Evolutionary conservation across 1,139 yeast species (phyloP).

Genomic region (Geotrichum phurueaensis): DNA sequence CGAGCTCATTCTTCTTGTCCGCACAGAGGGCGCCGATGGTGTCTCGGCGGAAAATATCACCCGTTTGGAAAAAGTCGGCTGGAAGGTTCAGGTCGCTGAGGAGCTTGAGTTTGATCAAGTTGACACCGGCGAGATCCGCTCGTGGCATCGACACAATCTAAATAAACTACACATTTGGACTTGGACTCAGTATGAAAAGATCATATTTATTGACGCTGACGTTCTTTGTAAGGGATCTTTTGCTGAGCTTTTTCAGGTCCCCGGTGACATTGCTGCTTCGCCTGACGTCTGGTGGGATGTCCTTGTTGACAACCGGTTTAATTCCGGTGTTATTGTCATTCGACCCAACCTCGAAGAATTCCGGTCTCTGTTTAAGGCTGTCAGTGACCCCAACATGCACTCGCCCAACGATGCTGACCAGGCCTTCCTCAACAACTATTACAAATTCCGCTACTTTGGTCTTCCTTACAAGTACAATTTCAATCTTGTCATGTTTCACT

Average conservation of each 20-base stretch:
- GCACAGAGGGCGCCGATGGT: slow-evolving; percentile 26
- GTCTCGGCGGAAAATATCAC: slow-evolving; percentile 25
- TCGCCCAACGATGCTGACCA: slow-evolving; percentile 28
- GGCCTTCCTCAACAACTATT: slow-evolving; percentile 25
- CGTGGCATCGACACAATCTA: slow-evolving; percentile 26
- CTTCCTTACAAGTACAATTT: slow-evolving; percentile 27
- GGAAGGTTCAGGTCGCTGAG: slow-evolving; percentile 23
- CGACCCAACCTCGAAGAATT: slow-evolving; percentile 27
- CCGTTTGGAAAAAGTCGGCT: slow-evolving; percentile 24
- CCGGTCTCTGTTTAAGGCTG: slow-evolving; percentile 22
- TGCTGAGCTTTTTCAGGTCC: slow-evolving; percentile 23
- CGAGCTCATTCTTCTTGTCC: slow-evolving; percentile 25
- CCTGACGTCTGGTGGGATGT: slow-evolving; percentile 28
- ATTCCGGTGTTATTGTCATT: slow-evolving; percentile 26
- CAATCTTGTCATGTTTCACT: slow-evolving; percentile 24
- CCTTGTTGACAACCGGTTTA: slow-evolving; percentile 23
- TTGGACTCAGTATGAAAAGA: slow-evolving; percentile 27
- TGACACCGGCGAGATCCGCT: slow-evolving; percentile 21
- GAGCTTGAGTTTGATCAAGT: slow-evolving; percentile 26
- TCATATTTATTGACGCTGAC: slow-evolving; percentile 28
- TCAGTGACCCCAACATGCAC: slow-evolving; percentile 27
- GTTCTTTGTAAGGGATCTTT: slow-evolving; percentile 26
- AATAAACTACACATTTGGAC: slow-evolving; percentile 28
- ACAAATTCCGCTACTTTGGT: slow-evolving; percentile 22
- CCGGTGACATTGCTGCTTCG: slow-evolving; percentile 26